Evolutionary conservation across 768 basidiomycete species (phyloP).

Genomic region (Kwoniella bestiolae): DNA sequence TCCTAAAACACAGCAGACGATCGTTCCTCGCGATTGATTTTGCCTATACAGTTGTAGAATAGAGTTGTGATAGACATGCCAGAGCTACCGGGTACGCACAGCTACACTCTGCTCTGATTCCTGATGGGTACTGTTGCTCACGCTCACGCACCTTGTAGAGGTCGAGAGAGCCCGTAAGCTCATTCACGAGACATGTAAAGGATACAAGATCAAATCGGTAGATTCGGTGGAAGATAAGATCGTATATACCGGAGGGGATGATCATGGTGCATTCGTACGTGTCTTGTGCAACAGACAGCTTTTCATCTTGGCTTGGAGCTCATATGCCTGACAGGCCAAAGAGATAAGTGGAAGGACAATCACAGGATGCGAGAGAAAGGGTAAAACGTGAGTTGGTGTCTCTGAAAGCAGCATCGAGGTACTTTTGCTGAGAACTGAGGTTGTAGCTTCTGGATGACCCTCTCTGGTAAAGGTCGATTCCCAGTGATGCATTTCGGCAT

Average conservation of each 20-base stretch:
- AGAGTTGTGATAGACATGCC: constrained; percentile 62
- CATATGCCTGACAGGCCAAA: constrained; percentile 59
- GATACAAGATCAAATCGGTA: constrained; percentile 65
- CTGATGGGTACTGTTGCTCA: no score
- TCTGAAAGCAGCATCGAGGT: neutral
- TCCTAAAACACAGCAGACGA: no score
- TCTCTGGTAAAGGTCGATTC: constrained; percentile 66
- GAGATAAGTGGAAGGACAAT: constrained; percentile 61
- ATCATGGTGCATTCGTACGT: constrained; percentile 69
- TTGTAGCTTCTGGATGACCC: constrained; percentile 63
- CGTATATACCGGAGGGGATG: constrained; percentile 65
- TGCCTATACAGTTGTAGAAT: no score
- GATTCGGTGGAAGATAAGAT: constrained; percentile 67
- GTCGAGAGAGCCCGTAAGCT: constrained; percentile 71
- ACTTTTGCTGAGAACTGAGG: neutral
- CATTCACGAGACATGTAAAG: constrained; percentile 63
- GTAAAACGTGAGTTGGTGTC: constrained; percentile 51
- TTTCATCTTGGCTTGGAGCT: neutral
- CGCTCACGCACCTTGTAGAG: constrained; percentile 63
- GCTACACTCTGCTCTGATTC: no score
- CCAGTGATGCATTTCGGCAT: constrained; percentile 82
- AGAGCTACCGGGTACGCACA: constrained; percentile 63
- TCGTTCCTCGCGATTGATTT: no score
- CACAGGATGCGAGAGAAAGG: constrained; percentile 54
- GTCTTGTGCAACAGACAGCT: neutral